Base-by-base conservation (phyloP, 768 basidiomycete genomes). In the Lactarius deliciosus region DNA sequence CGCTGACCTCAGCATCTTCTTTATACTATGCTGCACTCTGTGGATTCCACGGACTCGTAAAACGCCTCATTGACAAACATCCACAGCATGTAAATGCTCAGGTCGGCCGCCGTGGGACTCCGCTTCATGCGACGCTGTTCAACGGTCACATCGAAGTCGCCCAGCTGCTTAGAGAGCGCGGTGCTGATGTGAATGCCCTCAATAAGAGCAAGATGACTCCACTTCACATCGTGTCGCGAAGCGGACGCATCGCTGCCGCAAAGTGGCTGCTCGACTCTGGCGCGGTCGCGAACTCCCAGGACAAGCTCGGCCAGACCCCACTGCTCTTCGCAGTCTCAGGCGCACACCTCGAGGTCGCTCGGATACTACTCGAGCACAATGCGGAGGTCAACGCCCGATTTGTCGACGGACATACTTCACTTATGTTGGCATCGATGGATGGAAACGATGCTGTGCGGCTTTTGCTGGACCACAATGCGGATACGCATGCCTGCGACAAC, bases 361-460 rank as follows among this genome's bases (percentile, higher is more conserved):
- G 3, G 45, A 9, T n/a, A 47, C 45, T 47, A 10, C 45, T 47
- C 10, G n/a, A 47, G 20, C 20, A 20, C n/a, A 47, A 47, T 9
- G 45, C 45, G 10, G 9, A 4, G 4, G 20, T 47, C 20, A 47
- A 47, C 9, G 7, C 8, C 45, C n/a, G 9, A 18, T 1, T n/a
- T 10, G 3, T 10, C 2, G 10, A n/a, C 9, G 45, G 34, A 36
- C 1, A 10, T n/a, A n/a, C 45, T 3, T 4, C 45, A 45, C 9
- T 45, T n/a, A 8, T n/a, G 8, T 0, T 0, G 0, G n/a, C 45
- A n/a, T 45, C 8, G 45, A 0, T 0, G 0, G 13, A 5, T 11
- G n/a, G 22, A 47, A 3, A 47, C 8, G 47, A 22, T 0, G 22
- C 25, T 25, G 22, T 11, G 5, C 22, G 47, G 22, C 6, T 13